Evolutionary conservation across 139 green algal species (phyloP).

Genomic region (Coccomyxa sp.): DNA sequence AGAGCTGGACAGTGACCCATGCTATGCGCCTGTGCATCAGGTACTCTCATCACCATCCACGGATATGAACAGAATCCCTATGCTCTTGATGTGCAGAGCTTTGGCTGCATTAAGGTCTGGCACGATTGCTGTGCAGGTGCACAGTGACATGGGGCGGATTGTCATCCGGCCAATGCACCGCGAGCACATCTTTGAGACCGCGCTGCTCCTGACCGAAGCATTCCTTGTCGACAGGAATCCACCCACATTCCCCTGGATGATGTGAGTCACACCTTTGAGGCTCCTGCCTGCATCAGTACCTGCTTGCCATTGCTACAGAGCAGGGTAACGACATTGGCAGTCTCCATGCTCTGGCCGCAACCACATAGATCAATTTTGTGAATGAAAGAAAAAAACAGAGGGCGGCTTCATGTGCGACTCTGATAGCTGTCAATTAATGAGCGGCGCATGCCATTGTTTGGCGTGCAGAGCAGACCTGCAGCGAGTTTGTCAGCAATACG

Average conservation of each 20-base stretch:
- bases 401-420: no score
- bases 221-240: slow-evolving; percentile 2
- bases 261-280: background rate
- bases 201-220: background rate
- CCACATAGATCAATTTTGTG: background rate
- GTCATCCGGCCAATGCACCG: slow-evolving; percentile 1
- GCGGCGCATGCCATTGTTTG: background rate
- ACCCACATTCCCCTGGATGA: background rate
- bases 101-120: background rate
- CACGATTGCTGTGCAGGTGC: background rate
- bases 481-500: background rate
- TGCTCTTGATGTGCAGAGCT: background rate
- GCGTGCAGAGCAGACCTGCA: background rate
- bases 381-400: background rate
- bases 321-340: background rate
- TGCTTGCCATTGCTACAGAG: background rate
- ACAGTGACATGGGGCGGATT: background rate
- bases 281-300: background rate
- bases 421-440: background rate
- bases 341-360: background rate
- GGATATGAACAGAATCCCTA: background rate
- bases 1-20: background rate
- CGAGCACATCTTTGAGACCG: background rate
- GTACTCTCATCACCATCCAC: background rate
- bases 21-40: background rate